phyloP scores from a whole-genome alignment of 108 stramenopile genomes.

The Pseudonitzschia multistriata region DNA sequence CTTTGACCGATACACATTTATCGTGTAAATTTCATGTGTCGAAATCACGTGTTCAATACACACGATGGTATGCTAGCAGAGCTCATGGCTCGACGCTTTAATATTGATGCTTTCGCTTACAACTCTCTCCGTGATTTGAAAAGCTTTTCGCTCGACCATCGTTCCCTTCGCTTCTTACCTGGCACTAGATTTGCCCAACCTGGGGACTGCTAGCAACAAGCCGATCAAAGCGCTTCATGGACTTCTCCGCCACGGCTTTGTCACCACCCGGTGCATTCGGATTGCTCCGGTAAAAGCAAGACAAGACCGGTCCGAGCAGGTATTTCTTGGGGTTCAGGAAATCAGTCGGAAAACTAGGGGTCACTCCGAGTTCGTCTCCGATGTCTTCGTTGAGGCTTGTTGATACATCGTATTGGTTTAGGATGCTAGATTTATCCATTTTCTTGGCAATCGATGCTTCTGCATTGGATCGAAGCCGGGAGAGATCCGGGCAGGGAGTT shows the following conservation, averaged over 20 bases:
- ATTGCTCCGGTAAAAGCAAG: slow-evolving; percentile 11
- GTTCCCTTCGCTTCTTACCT: no score
- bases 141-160: no score
- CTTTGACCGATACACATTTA: no score
- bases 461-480: not conserved
- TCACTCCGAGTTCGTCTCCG: slow-evolving; percentile 6
- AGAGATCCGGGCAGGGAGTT: not conserved
- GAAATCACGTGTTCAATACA: no score
- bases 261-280: not conserved
- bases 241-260: not conserved
- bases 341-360: not conserved
- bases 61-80: no score
- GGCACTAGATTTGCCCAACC: not conserved
- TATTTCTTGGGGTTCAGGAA: not conserved
- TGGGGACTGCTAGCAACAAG: slow-evolving; percentile 5
- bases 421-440: not conserved
- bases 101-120: no score
- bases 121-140: no score
- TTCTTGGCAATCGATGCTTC: not conserved
- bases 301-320: not conserved
- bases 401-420: not conserved
- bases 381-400: not conserved
- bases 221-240: not conserved
- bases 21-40: no score
- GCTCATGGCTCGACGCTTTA: no score